phyloP scores from a whole-genome alignment of 352 stramenopile genomes.

The Aphanomyces invadans region DNA sequence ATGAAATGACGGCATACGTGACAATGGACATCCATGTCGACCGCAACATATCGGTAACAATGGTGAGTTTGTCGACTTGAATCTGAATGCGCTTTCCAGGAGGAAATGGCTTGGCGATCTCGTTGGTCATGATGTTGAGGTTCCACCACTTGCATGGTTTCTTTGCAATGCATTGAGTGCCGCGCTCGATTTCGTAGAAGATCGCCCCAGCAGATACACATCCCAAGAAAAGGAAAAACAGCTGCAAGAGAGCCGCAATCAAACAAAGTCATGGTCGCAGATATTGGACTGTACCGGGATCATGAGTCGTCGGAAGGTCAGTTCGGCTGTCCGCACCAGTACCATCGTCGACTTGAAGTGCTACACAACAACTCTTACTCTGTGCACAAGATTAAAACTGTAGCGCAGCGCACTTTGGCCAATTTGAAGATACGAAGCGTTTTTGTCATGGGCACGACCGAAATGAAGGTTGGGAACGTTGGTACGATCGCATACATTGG shows the following conservation, averaged over 20 bases:
- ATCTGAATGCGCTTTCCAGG: slow-evolving; percentile 56
- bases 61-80: slow-evolving; percentile 37
- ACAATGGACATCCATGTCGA: slow-evolving; percentile 62
- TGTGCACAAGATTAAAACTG: too few species aligned
- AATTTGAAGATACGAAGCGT: slow-evolving; percentile 71
- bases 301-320: slow-evolving; percentile 46
- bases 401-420: slow-evolving; percentile 42
- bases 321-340: slow-evolving; percentile 45
- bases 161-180: slow-evolving; percentile 55
- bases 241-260: too few species aligned
- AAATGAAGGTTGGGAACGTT: slow-evolving; percentile 52
- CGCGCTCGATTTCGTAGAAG: slow-evolving; percentile 71
- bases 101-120: slow-evolving; percentile 33
- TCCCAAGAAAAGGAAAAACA: slow-evolving; percentile 68
- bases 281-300: slow-evolving; percentile 39
- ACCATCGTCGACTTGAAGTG: slow-evolving; percentile 65
- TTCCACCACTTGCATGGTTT: slow-evolving; percentile 48
- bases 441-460: slow-evolving; percentile 57
- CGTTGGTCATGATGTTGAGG: slow-evolving; percentile 45
- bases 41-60: slow-evolving; percentile 61
- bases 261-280: background rate
- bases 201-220: slow-evolving; percentile 53
- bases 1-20: slow-evolving; percentile 37
- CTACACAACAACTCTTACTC: slow-evolving; percentile 27
- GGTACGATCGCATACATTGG: slow-evolving; percentile 57